phyloP scores from a whole-genome alignment of 2,329 filamentous ascomycete genomes.

The Xylariales sp. region DNA sequence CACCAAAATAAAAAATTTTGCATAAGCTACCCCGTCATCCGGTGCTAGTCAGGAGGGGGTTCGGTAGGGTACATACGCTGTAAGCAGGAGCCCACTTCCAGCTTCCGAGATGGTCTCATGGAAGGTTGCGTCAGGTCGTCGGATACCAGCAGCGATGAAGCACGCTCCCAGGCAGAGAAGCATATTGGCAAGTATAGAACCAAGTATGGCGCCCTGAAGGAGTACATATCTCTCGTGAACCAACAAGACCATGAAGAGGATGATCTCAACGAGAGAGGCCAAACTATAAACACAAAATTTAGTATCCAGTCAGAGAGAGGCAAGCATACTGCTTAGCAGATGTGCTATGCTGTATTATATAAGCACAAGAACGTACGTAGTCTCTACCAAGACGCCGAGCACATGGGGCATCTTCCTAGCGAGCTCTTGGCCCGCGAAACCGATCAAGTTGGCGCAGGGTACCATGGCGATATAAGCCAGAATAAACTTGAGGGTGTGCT shows the following conservation, averaged over 20 bases:
- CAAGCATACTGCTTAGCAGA: no score
- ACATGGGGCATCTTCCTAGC: conserved; percentile 74
- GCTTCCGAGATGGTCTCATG: conserved; percentile 74
- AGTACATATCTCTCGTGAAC: conserved; percentile 55
- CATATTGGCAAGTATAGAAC: conserved; percentile 78
- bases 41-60: conserved; percentile 25
- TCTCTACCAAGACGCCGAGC: conserved; percentile 58
- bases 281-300: no score
- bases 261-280: conserved; percentile 74
- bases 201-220: conserved; percentile 78
- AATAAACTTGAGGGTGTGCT: conserved; percentile 62
- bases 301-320: no score
- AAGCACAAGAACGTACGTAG: conserved; percentile 46
- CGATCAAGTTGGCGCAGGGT: conserved; percentile 70
- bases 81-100: conserved; percentile 71
- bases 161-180: conserved; percentile 75
- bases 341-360: no score
- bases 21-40: conserved; percentile 3
- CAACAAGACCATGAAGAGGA: conserved; percentile 76
- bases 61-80: conserved; percentile 55
- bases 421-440: conserved; percentile 69
- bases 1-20: no score
- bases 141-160: conserved; percentile 72
- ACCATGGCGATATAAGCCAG: conserved; percentile 75
- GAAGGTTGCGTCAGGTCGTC: conserved; percentile 65